A percentile compares a stretch with the other conserved stretches of the same genome.
Conservation (phyloP, 169 alveolate genomes). For the Plasmodium malariae region DNA sequence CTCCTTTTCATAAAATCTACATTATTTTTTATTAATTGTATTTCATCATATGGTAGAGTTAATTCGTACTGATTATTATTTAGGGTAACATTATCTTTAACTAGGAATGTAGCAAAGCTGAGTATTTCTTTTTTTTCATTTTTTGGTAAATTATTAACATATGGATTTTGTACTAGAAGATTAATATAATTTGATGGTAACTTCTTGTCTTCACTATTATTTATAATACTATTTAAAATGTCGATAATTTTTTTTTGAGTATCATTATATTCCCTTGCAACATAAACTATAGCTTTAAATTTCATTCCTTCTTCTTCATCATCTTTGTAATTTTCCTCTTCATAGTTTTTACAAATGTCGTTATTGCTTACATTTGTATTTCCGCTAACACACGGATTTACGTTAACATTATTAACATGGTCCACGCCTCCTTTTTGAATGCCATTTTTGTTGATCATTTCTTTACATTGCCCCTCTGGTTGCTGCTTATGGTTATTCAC, state of each 20-base stretch:
- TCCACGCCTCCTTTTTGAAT: not conserved
- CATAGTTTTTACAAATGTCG: slow-evolving; percentile 36
- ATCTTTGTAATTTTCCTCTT: not conserved
- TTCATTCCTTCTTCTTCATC: slow-evolving; percentile 62
- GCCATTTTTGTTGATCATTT: not conserved
- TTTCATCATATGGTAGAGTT: slow-evolving; percentile 82
- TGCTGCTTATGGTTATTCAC: not conserved
- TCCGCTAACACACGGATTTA: too few species aligned
- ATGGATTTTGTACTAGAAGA: slow-evolving; percentile 77
- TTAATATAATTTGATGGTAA: slow-evolving; percentile 57
- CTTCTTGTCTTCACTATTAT: slow-evolving; percentile 75
- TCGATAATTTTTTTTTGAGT: slow-evolving; percentile 77
- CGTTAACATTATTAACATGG: not conserved
- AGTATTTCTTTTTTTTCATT: slow-evolving; percentile 87
- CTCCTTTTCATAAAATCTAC: slow-evolving; percentile 69
- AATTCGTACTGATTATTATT: slow-evolving; percentile 86
- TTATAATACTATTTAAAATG: slow-evolving; percentile 74
- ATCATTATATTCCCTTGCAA: slow-evolving; percentile 76
- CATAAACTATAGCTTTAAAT: slow-evolving; percentile 44
- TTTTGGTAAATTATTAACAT: slow-evolving; percentile 77
- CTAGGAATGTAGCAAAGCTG: slow-evolving; percentile 91
- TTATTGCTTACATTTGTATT: slow-evolving; percentile 39
- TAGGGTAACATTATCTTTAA: slow-evolving; percentile 85
- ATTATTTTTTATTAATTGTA: slow-evolving; percentile 67
- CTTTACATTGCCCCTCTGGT: not conserved